Evolutionary conservation across 2,329 filamentous ascomycete species (phyloP).

Genomic region (Fusarium nygamai): DNA sequence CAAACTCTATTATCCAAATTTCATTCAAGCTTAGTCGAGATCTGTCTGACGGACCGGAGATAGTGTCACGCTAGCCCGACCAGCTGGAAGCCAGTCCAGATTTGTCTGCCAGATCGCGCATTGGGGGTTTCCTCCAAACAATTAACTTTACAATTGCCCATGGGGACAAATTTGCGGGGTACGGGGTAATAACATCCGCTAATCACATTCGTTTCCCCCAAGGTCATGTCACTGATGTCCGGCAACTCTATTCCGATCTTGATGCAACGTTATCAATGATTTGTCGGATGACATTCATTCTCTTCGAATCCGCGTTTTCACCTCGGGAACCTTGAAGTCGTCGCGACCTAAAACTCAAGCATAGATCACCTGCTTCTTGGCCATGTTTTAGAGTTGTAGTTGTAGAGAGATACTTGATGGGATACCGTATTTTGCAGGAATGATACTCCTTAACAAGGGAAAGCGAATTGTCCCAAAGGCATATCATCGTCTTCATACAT

Average conservation of each 20-base stretch:
- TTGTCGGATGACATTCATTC: not conserved
- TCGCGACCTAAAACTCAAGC: slow-evolving; percentile 14
- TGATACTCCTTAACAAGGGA: not conserved
- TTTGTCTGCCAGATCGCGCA: not conserved
- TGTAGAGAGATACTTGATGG: too few species aligned
- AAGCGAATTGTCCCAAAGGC: fast-evolving
- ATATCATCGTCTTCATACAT: fast-evolving
- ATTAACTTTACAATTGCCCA: not conserved
- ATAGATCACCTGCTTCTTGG: not conserved
- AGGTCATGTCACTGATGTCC: not conserved
- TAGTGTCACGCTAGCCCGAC: not conserved
- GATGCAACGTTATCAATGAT: not conserved
- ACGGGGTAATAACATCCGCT: not conserved
- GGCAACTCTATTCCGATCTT: not conserved
- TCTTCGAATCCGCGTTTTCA: not conserved
- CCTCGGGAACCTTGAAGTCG: fast-evolving
- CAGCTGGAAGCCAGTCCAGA: not conserved
- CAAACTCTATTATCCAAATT: not conserved
- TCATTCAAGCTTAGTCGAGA: not conserved
- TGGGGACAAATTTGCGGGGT: not conserved
- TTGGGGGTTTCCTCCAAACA: not conserved
- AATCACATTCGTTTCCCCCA: not conserved
- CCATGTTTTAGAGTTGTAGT: too few species aligned
- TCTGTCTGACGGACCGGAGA: not conserved
- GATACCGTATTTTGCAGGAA: not conserved